Evolutionary conservation across 768 basidiomycete species (phyloP), one percentile per base, ranked within the genome.

Genomic region (Dentipellis fragilis): DNA sequence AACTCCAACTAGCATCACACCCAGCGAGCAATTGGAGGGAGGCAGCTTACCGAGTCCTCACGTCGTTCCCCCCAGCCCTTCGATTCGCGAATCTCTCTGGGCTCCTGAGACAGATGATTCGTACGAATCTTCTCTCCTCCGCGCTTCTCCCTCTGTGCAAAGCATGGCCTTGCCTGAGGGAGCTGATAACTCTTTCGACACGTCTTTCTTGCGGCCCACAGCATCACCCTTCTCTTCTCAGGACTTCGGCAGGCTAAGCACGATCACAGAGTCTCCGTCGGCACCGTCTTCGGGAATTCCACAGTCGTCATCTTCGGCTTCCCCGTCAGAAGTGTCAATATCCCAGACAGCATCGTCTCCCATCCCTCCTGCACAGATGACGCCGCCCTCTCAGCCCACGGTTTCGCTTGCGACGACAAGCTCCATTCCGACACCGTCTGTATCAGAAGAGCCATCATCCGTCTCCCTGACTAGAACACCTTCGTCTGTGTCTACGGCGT

Each of bases 101-200:
- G 81, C 77, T 2, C 66, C 75, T 2, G 83, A 82, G 62, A 84
- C 83, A 0, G 81, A 87, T 54, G 64, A 74, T 10, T 85, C 89
- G 0, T 91, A 85, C 58, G 88, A 90, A 19, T 89, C 89, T 0
- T 86, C 87, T 1, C 70, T 86, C n/a, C 71, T 92, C 21, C 73
- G 71, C 5, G 83, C 88, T 0, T 89, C 89, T 2, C 86, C 85
- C 16, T 84, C 85, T 19, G 71, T 80, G 3, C 75, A 70, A 48
- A 74, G 75, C 5, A 59, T 70, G 5, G 70, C 72, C 0, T 65
- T 89, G 46, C 80, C 77, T 1, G 87, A 91, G 46, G 78, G 75
- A 4, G 65, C 62, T 9, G 89, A 90, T 59, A 70, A 63, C 0
- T 89, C 87, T 0, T 84, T 82, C 56, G 89, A 90, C 56, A 87